These are phyloP conservation scores for Colletotrichum shisoi DNA, from an alignment of 2,329 filamentous ascomycete genomes.

Conservation along the genomic window DNA sequence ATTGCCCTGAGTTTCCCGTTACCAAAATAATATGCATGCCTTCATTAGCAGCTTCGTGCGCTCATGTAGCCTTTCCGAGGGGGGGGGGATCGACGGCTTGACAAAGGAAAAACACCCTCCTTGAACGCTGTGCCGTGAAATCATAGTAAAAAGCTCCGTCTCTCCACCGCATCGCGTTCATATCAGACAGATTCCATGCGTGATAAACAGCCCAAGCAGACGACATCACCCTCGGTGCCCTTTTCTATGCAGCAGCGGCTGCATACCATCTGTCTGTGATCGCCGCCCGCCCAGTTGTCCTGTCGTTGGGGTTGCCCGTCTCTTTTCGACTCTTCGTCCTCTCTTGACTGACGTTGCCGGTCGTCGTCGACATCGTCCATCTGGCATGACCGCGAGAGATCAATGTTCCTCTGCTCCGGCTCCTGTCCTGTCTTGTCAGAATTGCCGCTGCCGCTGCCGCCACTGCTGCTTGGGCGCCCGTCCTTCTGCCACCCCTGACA, in stretches of 20 bases:
- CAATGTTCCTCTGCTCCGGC: slow-evolving; percentile 35
- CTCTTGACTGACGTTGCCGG: slow-evolving; percentile 31
- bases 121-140: slow-evolving; percentile 18
- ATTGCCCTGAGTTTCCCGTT: slow-evolving; percentile 14
- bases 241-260: slow-evolving; percentile 74
- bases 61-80: neutral
- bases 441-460: neutral
- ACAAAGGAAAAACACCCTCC: slow-evolving; percentile 6
- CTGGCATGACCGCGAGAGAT: slow-evolving; percentile 55
- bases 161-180: no score
- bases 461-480: slow-evolving; percentile 40
- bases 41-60: slow-evolving; percentile 36
- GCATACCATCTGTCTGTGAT: slow-evolving; percentile 66
- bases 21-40: slow-evolving; percentile 27
- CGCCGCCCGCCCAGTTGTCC: slow-evolving; percentile 51
- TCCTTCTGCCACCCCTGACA: slow-evolving; percentile 60
- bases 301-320: neutral
- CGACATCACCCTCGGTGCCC: slow-evolving; percentile 69
- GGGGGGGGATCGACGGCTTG: neutral
- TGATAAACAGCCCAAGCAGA: slow-evolving; percentile 70
- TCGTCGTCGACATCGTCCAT: slow-evolving; percentile 60
- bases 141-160: neutral
- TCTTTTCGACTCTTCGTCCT: slow-evolving; percentile 20
- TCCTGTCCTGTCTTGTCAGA: slow-evolving; percentile 13
- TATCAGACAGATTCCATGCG: slow-evolving; percentile 52